Conservation (phyloP, 2,329 filamentous ascomycete species). For the Talaromyces sp. region DNA sequence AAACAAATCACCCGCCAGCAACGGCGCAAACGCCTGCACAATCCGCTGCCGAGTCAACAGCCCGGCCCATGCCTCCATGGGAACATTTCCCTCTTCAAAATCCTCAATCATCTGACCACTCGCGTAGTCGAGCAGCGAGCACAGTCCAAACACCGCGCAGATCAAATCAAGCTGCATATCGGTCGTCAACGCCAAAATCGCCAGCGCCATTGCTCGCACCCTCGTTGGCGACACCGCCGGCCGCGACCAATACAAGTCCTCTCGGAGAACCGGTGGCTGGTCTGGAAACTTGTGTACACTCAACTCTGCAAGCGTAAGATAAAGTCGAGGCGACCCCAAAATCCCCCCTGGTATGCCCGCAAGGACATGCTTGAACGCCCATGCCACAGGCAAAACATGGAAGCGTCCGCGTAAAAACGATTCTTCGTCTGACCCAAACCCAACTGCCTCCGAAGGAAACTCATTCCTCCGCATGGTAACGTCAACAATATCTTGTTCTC, state of each 20-base stretch:
- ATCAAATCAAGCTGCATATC: conserved; percentile 37
- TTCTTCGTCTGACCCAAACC: conserved; percentile 9
- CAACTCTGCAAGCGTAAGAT: conserved; percentile 26
- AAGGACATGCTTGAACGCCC: conserved; percentile 31
- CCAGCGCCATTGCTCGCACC: conserved; percentile 31
- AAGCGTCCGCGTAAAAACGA: conserved; percentile 13
- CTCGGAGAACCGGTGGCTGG: conserved; percentile 7
- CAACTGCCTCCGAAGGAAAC: conserved; percentile 23
- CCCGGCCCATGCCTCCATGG: conserved; percentile 17
- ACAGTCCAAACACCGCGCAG: conserved; percentile 36
- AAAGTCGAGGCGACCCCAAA: conserved; percentile 32
- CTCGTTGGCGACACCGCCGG: conserved; percentile 18
- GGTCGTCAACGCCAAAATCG: conserved; percentile 30
- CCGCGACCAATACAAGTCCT: conserved; percentile 16
- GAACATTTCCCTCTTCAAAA: conserved; percentile 13
- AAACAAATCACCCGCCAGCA: conserved; percentile 18
- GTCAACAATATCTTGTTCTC: conserved; percentile 27
- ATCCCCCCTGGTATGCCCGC: conserved; percentile 35
- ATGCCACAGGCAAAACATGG: conserved; percentile 29
- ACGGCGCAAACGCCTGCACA: conserved; percentile 27
- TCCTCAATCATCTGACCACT: conserved; percentile 17
- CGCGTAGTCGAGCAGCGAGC: conserved; percentile 26
- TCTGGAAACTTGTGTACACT: conserved; percentile 17
- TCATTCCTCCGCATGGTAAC: conserved; percentile 28
- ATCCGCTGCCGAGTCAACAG: conserved; percentile 24